These are phyloP conservation scores for Delonix regia DNA, from an alignment of 306 rosid species.

Conservation along the genomic window DNA sequence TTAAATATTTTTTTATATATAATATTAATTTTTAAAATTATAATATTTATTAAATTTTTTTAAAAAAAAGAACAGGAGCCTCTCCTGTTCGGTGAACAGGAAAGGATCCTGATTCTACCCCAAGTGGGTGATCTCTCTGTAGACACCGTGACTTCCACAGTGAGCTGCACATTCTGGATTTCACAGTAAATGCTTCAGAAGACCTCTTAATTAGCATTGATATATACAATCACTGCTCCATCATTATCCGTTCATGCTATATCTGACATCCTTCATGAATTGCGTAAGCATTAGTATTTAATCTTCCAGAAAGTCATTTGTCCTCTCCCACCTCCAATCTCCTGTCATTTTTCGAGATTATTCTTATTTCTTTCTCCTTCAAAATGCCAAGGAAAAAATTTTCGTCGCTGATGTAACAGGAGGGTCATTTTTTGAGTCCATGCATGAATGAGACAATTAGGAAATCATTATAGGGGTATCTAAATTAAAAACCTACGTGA, in stretches of 20 bases:
- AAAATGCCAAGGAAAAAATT: neutral
- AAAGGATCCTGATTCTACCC: too few species aligned
- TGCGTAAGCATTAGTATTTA: neutral
- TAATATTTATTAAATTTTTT: too few species aligned
- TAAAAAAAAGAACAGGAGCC: too few species aligned
- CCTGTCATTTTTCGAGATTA: neutral
- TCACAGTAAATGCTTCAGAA: slow-evolving; percentile 27
- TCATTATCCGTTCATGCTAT: slow-evolving; percentile 1
- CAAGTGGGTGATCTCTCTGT: neutral
- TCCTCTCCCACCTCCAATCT: neutral
- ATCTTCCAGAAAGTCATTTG: neutral
- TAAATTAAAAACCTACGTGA: neutral
- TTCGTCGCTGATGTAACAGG: neutral
- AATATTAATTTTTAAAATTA: too few species aligned
- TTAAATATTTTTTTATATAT: too few species aligned
- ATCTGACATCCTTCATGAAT: neutral
- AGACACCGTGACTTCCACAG: neutral
- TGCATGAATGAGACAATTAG: neutral
- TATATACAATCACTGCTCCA: neutral
- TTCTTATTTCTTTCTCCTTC: neutral
- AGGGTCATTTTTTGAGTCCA: neutral
- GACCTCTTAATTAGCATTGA: neutral
- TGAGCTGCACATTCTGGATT: slow-evolving; percentile 12
- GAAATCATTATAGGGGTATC: neutral
- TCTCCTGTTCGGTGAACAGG: too few species aligned